A percentile compares a stretch with the other conserved stretches of the same genome.
These are phyloP conservation scores for Cercospora berteroae DNA, from an alignment of 2,329 filamentous ascomycete genomes.

Conservation along the genomic window DNA sequence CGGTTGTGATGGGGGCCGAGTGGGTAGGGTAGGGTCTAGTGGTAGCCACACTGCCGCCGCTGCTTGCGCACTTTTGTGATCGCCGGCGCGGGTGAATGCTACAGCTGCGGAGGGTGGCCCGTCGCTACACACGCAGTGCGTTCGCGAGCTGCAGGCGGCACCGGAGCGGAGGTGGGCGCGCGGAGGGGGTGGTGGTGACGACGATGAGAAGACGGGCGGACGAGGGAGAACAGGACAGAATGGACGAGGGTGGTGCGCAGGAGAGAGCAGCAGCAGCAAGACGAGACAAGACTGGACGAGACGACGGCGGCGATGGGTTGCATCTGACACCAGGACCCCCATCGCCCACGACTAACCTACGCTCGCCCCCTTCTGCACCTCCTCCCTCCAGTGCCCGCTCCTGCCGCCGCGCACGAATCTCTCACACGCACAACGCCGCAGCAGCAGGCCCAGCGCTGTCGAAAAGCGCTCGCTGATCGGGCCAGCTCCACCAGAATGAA, in stretches of 20 bases:
- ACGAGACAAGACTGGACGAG: neutral
- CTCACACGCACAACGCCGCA: neutral
- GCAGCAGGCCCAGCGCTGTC: neutral
- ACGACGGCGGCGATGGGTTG: neutral
- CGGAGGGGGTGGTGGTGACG: neutral
- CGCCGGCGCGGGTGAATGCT: neutral
- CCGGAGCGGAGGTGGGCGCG: neutral
- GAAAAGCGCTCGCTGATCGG: neutral
- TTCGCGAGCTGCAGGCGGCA: neutral
- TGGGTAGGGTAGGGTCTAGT: neutral
- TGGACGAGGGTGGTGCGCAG: neutral
- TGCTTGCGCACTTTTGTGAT: neutral
- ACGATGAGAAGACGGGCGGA: neutral
- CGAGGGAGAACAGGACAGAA: neutral
- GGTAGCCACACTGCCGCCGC: neutral
- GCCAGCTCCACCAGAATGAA: neutral
- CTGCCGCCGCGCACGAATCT: neutral
- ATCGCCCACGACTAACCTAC: neutral
- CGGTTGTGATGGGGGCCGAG: neutral
- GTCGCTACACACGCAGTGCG: neutral
- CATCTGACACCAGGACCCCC: neutral
- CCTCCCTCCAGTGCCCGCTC: neutral
- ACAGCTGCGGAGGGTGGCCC: neutral
- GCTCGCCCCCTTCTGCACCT: neutral
- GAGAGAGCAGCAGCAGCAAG: neutral